Evolutionary conservation across 371 early-diverging fungal genomes (phyloP).

Genomic region (Rhizomucor miehei): DNA sequence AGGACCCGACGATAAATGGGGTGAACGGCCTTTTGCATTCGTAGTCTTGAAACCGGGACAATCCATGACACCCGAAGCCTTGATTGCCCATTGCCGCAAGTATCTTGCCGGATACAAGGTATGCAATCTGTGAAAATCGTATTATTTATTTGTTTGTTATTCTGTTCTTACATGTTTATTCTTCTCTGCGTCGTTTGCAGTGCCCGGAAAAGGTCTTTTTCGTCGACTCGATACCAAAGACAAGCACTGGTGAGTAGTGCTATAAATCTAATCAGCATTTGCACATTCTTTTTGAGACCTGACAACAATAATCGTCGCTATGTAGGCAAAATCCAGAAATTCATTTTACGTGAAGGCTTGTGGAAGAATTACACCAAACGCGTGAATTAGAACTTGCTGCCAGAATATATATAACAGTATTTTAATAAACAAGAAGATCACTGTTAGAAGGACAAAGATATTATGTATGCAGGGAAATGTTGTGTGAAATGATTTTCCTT

Average conservation of each 20-base stretch:
- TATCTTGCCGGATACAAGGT: conserved; percentile 54
- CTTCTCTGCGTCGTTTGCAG: too few relatives aligned
- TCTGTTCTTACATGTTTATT: not conserved
- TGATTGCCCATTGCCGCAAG: conserved; percentile 47
- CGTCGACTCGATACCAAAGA: conserved; percentile 29
- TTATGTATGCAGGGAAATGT: too few relatives aligned
- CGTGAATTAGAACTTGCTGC: conserved; percentile 3
- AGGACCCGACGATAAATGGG: conserved; percentile 66
- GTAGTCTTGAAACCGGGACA: conserved; percentile 48
- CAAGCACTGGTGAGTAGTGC: conserved; percentile 29
- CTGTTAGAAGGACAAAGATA: too few relatives aligned
- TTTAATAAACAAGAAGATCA: too few relatives aligned
- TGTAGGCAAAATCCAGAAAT: conserved; percentile 42
- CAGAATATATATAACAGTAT: too few relatives aligned
- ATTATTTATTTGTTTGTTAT: too few relatives aligned
- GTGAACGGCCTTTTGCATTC: conserved; percentile 69
- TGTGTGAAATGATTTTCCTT: too few relatives aligned
- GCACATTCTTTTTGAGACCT: not conserved
- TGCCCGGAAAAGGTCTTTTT: conserved; percentile 33
- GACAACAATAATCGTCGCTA: not conserved
- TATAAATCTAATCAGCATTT: not conserved
- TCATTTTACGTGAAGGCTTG: conserved; percentile 12
- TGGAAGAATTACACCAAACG: conserved; percentile 20
- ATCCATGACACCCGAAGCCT: conserved; percentile 19
- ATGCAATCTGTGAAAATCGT: too few relatives aligned